Base-by-base conservation (phyloP, 768 basidiomycete species). In the Auriscalpium microsporum region DNA sequence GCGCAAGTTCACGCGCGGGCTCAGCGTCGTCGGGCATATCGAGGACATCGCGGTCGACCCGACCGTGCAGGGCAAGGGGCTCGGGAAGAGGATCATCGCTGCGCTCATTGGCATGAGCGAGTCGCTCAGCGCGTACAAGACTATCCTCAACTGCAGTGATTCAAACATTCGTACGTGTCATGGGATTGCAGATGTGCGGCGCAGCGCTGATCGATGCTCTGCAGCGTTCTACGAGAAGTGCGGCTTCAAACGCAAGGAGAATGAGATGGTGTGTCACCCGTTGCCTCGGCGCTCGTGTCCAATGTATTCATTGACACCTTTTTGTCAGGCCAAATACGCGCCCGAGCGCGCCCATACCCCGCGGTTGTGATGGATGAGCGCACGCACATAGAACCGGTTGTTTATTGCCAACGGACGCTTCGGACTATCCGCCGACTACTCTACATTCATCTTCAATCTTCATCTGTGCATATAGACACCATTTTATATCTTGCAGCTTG, bases 201-300 rank as follows among this genome's bases (percentile, higher is more conserved):
- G 48, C 28, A 49, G 57, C 54, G n/a, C 40, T 57, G 19, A 10
- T 16, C 35, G 10, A 10, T 21, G 37, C 16, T 23, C 14, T 44
- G 34, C 66, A 96, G 94, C 90, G 9, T 99, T 99, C 74, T 99
- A 99, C 70, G 77, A 92, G 70, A 98, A 98, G 71, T 99, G 95
- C 67, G 95, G 95, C 19, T 96, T 74, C 65, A 77, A 80, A 70
- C 87, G 84, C 74, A 95, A 94, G 72, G 94, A 94, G 71, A 84
- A 80, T 63, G 90, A 96, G 71, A 98, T 98, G 94, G 94, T 87
- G 55, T 56, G 76, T 68, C 16, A 46, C 4, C 8, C 28, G 28
- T 28, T 28, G 38, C 42, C 36, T 42, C 17, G 51, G 14, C 40
- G 33, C 23, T 23, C 36, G 35, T 53, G 50, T 34, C 51, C 35